Percentiles rank a stretch among this genome's conserved stretches.
Conservation (phyloP, 1,284 basidiomycete genomes). For the Apiotrichum gracile region DNA sequence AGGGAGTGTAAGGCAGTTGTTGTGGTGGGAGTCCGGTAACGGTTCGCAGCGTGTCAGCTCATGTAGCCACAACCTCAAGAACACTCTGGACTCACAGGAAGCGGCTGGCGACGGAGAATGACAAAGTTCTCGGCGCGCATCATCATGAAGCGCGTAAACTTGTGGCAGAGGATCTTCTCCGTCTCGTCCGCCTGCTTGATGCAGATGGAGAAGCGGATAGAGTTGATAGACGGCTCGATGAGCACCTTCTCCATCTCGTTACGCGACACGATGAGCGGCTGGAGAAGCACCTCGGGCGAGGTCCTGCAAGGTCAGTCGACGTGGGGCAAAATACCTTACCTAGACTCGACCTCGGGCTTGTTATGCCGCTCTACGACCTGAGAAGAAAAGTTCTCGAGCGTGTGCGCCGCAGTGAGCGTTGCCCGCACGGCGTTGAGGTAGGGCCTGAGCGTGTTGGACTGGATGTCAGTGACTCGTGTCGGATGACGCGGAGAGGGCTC, state of each 20-base stretch:
- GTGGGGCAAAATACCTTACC: conserved; percentile 49
- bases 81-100: conserved; percentile 61
- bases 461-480: background rate
- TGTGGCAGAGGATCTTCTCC: conserved; percentile 92
- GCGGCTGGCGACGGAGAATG: conserved; percentile 88
- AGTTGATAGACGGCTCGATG: conserved; percentile 96
- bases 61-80: background rate
- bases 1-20: background rate
- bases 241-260: conserved; percentile 95
- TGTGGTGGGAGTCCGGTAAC: background rate
- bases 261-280: conserved; percentile 85
- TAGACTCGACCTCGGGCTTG: conserved; percentile 85
- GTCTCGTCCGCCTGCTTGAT: conserved; percentile 99
- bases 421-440: conserved; percentile 94
- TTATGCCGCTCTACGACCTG: conserved; percentile 97
- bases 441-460: conserved; percentile 71
- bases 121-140: conserved; percentile 96
- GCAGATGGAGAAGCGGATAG: conserved; percentile 89
- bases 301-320: conserved; percentile 51
- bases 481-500: background rate
- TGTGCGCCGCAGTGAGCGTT: conserved; percentile 93
- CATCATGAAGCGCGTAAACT: conserved; percentile 99
- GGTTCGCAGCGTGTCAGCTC: background rate
- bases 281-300: conserved; percentile 89
- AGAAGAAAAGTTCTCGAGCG: conserved; percentile 93